Conservation (phyloP, 139 green algal species). For the Gonium pectorale region DNA sequence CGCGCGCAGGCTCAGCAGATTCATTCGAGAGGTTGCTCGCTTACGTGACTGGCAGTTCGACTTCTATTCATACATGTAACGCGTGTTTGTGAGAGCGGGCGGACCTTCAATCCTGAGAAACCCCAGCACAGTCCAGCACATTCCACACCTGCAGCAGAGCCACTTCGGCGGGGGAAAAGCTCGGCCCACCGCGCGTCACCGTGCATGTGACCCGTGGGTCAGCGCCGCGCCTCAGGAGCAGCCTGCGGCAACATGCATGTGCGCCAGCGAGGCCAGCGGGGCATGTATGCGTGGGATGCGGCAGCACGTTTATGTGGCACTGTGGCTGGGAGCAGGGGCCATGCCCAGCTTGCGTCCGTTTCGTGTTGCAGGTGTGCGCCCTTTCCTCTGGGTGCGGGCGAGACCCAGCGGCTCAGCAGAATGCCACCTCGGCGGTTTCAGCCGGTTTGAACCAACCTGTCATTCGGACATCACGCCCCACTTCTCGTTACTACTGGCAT, state of each 20-base stretch:
- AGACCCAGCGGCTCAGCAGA: background rate
- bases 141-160: background rate
- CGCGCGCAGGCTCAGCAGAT: no score
- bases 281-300: no score
- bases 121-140: background rate
- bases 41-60: no score
- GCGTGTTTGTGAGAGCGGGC: background rate
- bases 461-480: background rate
- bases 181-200: background rate
- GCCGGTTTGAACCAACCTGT: background rate
- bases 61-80: background rate
- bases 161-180: background rate
- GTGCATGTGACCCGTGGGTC: background rate
- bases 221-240: constrained; percentile 10
- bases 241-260: background rate
- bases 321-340: no score
- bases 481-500: no score
- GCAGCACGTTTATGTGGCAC: no score
- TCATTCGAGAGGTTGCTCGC: no score
- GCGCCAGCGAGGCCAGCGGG: no score
- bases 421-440: background rate
- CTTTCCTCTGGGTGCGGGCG: no score
- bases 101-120: background rate
- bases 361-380: no score
- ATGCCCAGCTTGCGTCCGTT: no score